phyloP scores from a whole-genome alignment of 2,329 filamentous ascomycete genomes.

The Aspergillus eucalypticola region DNA sequence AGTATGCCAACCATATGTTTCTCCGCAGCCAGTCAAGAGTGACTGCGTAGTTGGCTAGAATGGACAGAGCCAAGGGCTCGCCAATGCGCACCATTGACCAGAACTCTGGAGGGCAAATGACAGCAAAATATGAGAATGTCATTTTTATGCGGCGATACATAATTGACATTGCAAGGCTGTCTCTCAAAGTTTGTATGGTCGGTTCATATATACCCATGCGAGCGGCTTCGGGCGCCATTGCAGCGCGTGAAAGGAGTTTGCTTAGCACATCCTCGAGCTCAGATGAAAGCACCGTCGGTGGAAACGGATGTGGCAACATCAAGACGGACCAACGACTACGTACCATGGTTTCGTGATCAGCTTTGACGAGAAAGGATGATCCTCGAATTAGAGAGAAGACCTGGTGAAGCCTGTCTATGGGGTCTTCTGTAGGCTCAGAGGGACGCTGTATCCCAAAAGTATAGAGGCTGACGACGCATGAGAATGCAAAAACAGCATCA shows the following conservation, averaged over 20 bases:
- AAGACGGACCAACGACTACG: background rate
- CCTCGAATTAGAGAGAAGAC: background rate
- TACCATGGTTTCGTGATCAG: background rate
- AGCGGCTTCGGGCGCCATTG: background rate
- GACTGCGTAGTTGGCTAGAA: background rate
- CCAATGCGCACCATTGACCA: constrained; percentile 1
- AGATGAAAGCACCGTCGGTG: background rate
- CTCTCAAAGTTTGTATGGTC: background rate
- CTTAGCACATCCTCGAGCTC: background rate
- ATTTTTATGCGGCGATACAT: constrained; percentile 30
- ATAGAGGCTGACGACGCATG: background rate
- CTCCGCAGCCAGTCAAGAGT: background rate
- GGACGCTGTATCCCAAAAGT: background rate
- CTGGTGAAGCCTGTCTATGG: background rate
- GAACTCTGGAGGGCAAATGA: background rate
- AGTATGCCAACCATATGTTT: background rate
- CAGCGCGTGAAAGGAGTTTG: background rate
- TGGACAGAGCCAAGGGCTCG: background rate
- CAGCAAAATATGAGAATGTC: background rate
- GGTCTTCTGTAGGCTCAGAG: background rate
- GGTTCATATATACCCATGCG: background rate
- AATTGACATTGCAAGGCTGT: background rate
- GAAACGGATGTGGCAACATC: background rate
- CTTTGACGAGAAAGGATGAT: background rate
- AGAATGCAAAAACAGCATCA: background rate